phyloP scores from a whole-genome alignment of 2,329 filamentous ascomycete species.

The Arthrocladium fulminans region DNA sequence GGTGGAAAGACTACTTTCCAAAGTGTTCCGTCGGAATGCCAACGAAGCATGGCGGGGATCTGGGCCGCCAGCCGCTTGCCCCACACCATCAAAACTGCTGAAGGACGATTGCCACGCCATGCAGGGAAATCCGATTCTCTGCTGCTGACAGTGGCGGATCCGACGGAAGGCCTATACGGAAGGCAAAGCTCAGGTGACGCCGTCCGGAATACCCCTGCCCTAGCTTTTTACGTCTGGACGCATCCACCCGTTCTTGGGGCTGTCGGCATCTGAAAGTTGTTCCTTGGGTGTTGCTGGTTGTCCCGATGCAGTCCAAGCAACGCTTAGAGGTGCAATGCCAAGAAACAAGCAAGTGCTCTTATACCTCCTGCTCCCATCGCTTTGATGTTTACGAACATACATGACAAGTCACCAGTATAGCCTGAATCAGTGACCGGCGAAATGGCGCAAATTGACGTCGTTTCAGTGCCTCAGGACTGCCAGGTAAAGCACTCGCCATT shows the following conservation, averaged over 20 bases:
- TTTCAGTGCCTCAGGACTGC: background rate
- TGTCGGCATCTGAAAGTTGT: background rate
- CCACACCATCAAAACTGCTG: background rate
- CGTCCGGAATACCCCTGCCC: too few relatives aligned
- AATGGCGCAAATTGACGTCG: slow-evolving; percentile 2
- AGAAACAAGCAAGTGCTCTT: background rate
- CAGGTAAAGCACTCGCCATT: slow-evolving; percentile 1
- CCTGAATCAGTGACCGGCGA: background rate
- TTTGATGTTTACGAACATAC: background rate
- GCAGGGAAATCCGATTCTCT: too few relatives aligned
- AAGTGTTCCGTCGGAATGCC: too few relatives aligned
- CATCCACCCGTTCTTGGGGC: too few relatives aligned
- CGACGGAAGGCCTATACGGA: too few relatives aligned
- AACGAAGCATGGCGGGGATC: background rate
- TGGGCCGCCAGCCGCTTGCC: background rate
- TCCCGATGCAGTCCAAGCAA: background rate
- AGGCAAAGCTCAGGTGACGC: too few relatives aligned
- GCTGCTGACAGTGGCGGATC: too few relatives aligned
- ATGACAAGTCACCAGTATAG: background rate
- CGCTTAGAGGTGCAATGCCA: background rate
- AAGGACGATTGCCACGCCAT: background rate
- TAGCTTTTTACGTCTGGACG: too few relatives aligned
- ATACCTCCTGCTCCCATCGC: background rate
- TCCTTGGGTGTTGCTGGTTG: too few relatives aligned
- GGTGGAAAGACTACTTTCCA: too few relatives aligned